These are phyloP conservation scores for Beauveria sp. DNA, from an alignment of 2,329 filamentous ascomycete genomes.

Conservation along the genomic window DNA sequence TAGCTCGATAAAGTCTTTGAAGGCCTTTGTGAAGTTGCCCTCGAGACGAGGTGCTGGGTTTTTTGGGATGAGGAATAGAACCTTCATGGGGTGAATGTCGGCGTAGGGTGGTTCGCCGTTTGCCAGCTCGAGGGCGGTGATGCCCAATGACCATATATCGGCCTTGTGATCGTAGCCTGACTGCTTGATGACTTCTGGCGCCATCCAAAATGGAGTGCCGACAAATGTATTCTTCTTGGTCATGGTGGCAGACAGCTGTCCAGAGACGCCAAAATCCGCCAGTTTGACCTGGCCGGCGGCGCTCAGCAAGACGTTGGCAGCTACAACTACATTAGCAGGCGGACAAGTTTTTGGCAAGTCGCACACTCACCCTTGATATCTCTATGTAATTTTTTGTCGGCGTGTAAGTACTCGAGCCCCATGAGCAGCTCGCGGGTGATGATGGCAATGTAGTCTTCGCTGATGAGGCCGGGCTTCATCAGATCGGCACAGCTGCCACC, in stretches of 20 bases:
- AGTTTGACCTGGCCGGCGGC: slow-evolving; percentile 93
- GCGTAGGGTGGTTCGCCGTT: slow-evolving; percentile 91
- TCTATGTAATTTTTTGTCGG: slow-evolving; percentile 90
- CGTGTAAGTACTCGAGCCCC: slow-evolving; percentile 86
- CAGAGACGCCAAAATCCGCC: slow-evolving; percentile 94
- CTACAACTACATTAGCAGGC: slow-evolving; percentile 34
- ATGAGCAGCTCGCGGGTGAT: slow-evolving; percentile 84
- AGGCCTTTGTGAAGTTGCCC: slow-evolving; percentile 72
- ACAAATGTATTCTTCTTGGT: slow-evolving; percentile 99
- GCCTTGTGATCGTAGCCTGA: slow-evolving; percentile 97
- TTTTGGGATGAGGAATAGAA: slow-evolving; percentile 92
- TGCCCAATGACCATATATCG: slow-evolving; percentile 94
- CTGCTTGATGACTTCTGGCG: slow-evolving; percentile 96
- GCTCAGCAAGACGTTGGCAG: slow-evolving; percentile 85
- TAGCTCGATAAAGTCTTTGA: slow-evolving; percentile 77
- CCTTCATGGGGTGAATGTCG: slow-evolving; percentile 98
- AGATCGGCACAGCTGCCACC: slow-evolving; percentile 93
- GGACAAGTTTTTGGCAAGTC: neutral
- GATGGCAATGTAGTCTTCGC: slow-evolving; percentile 95
- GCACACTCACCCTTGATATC: slow-evolving; percentile 74
- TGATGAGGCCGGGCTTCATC: slow-evolving; percentile 86
- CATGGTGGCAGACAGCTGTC: slow-evolving; percentile 94
- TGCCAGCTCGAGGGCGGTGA: slow-evolving; percentile 86
- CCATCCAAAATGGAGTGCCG: slow-evolving; percentile 99
- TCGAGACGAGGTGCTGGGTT: slow-evolving; percentile 78